A percentile compares a stretch with the other conserved stretches of the same genome.
These are phyloP conservation scores for Dalechampia spathulata DNA, from an alignment of 441 rosid genomes.

Conservation along the genomic window DNA sequence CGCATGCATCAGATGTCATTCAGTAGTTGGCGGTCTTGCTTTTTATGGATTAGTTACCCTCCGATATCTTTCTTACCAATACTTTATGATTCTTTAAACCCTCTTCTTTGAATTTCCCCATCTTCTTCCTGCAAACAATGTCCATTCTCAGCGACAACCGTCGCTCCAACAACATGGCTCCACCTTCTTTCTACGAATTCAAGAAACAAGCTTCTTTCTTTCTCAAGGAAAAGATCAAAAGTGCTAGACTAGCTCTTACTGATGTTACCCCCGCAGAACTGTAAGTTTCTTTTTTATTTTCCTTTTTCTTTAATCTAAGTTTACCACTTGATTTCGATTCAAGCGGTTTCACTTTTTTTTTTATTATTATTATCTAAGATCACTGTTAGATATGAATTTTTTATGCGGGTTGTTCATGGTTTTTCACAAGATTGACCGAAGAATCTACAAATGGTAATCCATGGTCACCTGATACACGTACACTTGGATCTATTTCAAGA, in stretches of 20 bases:
- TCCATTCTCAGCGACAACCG: constrained; percentile 42
- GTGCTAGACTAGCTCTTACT: constrained; percentile 80
- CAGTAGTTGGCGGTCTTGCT: too few species aligned
- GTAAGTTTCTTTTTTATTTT: constrained; percentile 24
- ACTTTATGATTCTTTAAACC: not conserved
- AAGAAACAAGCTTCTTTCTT: constrained; percentile 89
- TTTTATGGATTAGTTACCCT: constrained; percentile 5
- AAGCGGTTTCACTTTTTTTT: too few species aligned
- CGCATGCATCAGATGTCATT: not conserved
- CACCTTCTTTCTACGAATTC: constrained; percentile 57
- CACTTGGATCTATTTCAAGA: constrained; percentile 64
- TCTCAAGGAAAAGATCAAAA: constrained; percentile 82
- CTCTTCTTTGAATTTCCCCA: not conserved
- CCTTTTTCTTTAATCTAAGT: not conserved
- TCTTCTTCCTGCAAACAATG: constrained; percentile 17
- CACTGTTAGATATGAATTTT: not conserved
- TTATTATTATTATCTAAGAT: too few species aligned
- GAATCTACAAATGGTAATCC: constrained; percentile 72
- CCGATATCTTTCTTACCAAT: not conserved
- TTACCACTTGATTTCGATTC: not conserved
- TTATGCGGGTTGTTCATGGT: constrained; percentile 13
- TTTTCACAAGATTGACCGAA: constrained; percentile 57
- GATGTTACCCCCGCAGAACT: constrained; percentile 80
- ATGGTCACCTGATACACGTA: constrained; percentile 56
- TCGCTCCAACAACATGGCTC: constrained; percentile 37